Conservation (phyloP, 192 early-diverging fungal species). For the Endogone sp. region DNA sequence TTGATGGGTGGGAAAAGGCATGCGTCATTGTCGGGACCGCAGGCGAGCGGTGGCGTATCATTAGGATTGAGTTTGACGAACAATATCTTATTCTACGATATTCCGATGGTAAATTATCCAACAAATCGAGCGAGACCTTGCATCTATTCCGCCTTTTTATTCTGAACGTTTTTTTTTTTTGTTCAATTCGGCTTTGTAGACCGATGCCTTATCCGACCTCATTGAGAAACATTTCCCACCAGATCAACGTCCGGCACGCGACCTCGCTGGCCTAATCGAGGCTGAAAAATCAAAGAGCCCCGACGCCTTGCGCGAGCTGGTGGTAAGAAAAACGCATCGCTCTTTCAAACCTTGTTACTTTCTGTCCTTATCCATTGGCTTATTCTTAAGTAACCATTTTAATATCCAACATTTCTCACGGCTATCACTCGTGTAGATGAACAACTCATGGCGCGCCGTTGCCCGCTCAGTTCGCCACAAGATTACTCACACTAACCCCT, state of each 20-base stretch:
- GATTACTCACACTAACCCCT: constrained; percentile 32
- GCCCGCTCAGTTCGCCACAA: constrained; percentile 40
- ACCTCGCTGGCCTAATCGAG: constrained; percentile 28
- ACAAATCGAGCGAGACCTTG: not conserved
- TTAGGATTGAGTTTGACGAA: constrained; percentile 23
- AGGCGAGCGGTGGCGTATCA: constrained; percentile 2
- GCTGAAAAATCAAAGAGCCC: constrained; percentile 28
- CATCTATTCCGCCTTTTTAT: too few relatives aligned
- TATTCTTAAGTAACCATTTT: too few relatives aligned
- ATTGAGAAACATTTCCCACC: constrained; percentile 41
- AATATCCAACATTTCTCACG: too few relatives aligned
- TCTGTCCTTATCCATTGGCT: too few relatives aligned
- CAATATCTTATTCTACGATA: constrained; percentile 46
- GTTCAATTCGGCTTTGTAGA: constrained; percentile 15
- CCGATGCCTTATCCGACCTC: constrained; percentile 39
- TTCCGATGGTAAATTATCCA: constrained; percentile 32
- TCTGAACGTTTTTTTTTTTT: not conserved
- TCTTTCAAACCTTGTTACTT: too few relatives aligned
- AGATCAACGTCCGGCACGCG: constrained; percentile 35
- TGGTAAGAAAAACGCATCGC: constrained; percentile 14
- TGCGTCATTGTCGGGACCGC: not conserved
- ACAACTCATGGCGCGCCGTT: constrained; percentile 45
- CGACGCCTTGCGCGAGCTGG: constrained; percentile 32
- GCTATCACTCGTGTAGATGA: constrained; percentile 30
- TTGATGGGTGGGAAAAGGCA: not conserved